A percentile compares a stretch with the other conserved stretches of the same genome.
Evolutionary conservation across 2,329 filamentous ascomycete genomes (phyloP).

Genomic region (Aspergillus persii): DNA sequence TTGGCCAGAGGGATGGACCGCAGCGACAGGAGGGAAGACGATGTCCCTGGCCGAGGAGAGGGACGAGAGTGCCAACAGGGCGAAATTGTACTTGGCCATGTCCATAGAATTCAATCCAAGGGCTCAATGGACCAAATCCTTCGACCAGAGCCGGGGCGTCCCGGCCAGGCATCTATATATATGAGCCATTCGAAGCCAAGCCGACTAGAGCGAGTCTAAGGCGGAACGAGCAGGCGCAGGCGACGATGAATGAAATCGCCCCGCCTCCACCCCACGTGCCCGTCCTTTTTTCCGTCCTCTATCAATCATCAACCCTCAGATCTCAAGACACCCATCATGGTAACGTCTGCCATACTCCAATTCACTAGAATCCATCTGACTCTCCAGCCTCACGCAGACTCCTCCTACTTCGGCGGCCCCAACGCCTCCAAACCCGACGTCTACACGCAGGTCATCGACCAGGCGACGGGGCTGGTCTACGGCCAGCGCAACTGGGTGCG

Average conservation of each 20-base stretch:
- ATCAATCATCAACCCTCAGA: neutral
- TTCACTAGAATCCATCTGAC: neutral
- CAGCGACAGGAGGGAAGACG: slow-evolving; percentile 28
- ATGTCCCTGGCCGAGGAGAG: slow-evolving; percentile 21
- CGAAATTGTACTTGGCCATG: neutral
- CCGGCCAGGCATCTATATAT: no score
- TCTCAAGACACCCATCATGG: neutral
- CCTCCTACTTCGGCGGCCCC: slow-evolving; percentile 41
- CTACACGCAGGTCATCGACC: slow-evolving; percentile 42
- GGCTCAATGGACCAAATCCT: no score
- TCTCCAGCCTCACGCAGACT: slow-evolving; percentile 48
- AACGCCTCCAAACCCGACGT: slow-evolving; percentile 41
- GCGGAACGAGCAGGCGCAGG: no score
- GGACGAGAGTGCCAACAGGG: neutral
- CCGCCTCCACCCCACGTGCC: neutral
- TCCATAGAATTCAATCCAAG: no score
- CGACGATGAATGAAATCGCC: no score
- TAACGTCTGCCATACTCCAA: neutral
- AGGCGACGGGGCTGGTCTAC: slow-evolving; percentile 38
- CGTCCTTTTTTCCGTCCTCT: slow-evolving; percentile 6
- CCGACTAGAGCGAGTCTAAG: no score
- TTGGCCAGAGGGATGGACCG: slow-evolving; percentile 16
- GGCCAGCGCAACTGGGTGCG: slow-evolving; percentile 49
- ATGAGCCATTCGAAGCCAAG: no score
- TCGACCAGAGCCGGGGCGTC: no score